Percentiles rank a stretch among this genome's conserved stretches.
phyloP scores from a whole-genome alignment of 306 rosid species.

The Inga leiocalycina region DNA sequence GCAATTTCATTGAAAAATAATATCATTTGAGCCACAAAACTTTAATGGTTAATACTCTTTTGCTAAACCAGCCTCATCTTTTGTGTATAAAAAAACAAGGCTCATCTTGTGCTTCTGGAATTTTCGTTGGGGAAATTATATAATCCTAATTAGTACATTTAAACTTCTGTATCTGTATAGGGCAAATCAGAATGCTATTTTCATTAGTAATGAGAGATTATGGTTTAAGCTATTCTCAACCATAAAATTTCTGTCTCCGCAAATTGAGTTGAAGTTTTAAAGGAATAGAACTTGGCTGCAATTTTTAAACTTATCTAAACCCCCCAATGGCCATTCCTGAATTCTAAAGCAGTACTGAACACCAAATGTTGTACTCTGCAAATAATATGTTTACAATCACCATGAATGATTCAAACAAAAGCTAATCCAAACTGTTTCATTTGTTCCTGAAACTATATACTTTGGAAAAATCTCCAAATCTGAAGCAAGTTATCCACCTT shows the following conservation, averaged over 20 bases:
- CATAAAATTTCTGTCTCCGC: background rate
- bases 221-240: background rate
- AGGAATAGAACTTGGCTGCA: background rate
- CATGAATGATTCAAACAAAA: constrained; percentile 10
- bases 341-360: constrained; percentile 19
- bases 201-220: background rate
- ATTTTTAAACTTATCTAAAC: background rate
- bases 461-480: constrained; percentile 17
- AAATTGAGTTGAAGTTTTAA: background rate
- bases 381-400: constrained; percentile 26
- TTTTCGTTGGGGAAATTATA: background rate
- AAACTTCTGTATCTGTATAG: background rate
- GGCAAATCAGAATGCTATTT: background rate
- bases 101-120: background rate
- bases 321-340: background rate
- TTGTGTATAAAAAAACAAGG: too few species aligned
- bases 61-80: background rate
- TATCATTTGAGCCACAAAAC: background rate
- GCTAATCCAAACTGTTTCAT: background rate
- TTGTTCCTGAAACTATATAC: constrained; percentile 27
- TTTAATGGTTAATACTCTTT: background rate
- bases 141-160: background rate
- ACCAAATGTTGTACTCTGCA: background rate
- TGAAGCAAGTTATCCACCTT: constrained; percentile 12
- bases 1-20: background rate